phyloP scores from a whole-genome alignment of 768 basidiomycete genomes.

The Fomitopsis serialis region DNA sequence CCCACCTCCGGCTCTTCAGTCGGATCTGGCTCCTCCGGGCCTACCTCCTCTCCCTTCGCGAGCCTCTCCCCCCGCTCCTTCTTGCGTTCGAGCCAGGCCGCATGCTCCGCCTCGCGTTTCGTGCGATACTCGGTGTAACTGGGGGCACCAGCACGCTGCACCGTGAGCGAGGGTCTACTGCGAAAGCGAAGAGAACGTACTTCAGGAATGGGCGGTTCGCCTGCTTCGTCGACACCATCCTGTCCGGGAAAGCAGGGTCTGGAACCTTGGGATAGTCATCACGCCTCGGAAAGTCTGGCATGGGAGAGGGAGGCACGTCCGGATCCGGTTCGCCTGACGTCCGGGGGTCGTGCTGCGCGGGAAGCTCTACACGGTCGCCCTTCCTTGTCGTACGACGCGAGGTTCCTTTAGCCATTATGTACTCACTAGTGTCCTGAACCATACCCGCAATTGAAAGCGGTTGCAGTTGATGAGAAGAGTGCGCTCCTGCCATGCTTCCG shows the following conservation, averaged over 20 bases:
- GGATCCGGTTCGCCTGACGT: too few species aligned
- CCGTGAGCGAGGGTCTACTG: not conserved
- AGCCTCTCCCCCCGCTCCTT: slow-evolving; percentile 68
- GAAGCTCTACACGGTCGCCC: too few species aligned
- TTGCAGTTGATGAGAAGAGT: too few species aligned
- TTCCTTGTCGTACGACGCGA: too few species aligned
- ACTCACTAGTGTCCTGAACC: too few species aligned
- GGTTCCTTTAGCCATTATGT: too few species aligned
- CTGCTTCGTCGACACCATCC: slow-evolving; percentile 74
- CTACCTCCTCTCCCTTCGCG: slow-evolving; percentile 67
- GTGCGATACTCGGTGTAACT: slow-evolving; percentile 67
- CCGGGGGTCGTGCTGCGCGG: too few species aligned
- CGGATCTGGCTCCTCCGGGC: slow-evolving; percentile 69
- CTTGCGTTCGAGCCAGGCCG: slow-evolving; percentile 65
- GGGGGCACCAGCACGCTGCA: slow-evolving; percentile 5
- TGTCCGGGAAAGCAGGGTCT: slow-evolving; percentile 59
- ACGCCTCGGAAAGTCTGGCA: slow-evolving; percentile 22
- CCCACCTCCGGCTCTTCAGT: slow-evolving; percentile 66
- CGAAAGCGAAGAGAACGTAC: slow-evolving; percentile 37
- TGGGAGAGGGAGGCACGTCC: slow-evolving; percentile 16
- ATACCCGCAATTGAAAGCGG: too few species aligned
- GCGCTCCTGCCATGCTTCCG: too few species aligned
- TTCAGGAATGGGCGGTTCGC: slow-evolving; percentile 84
- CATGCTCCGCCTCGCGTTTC: slow-evolving; percentile 54
- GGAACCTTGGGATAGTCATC: slow-evolving; percentile 45